phyloP scores from a whole-genome alignment of 2,329 filamentous ascomycete species.

The Xylariomycetidae sp. region DNA sequence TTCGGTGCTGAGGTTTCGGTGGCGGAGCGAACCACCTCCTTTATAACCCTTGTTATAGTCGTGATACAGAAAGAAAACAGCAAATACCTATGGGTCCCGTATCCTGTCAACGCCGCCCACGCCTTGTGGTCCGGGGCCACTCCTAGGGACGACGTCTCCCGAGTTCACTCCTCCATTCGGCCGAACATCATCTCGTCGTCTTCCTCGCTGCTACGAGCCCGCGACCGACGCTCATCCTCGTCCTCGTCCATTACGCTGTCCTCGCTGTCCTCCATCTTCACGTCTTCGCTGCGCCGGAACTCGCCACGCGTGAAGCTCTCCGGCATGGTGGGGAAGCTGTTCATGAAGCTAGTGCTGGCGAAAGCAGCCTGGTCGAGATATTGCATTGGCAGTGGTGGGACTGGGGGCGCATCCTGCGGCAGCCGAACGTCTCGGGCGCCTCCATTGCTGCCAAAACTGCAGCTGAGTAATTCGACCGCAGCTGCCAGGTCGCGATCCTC shows the following conservation, averaged over 20 bases:
- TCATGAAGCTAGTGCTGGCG: slow-evolving; percentile 56
- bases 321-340: slow-evolving; percentile 53
- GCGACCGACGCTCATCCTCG: slow-evolving; percentile 53
- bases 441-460: slow-evolving; percentile 75
- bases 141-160: slow-evolving; percentile 4
- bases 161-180: slow-evolving; percentile 78
- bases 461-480: slow-evolving; percentile 83
- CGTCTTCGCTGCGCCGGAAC: slow-evolving; percentile 48
- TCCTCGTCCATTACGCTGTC: slow-evolving; percentile 61
- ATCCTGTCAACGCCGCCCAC: slow-evolving; percentile 13
- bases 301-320: slow-evolving; percentile 61
- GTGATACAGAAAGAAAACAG: slow-evolving; percentile 47
- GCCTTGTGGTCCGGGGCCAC: slow-evolving; percentile 13
- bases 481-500: slow-evolving; percentile 86
- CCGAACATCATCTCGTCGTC: slow-evolving; percentile 96
- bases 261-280: slow-evolving; percentile 62
- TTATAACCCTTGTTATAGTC: slow-evolving; percentile 37
- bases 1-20: slow-evolving; percentile 60
- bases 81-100: slow-evolving; percentile 29
- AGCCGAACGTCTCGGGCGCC: slow-evolving; percentile 61
- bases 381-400: slow-evolving; percentile 77
- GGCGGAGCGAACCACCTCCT: slow-evolving; percentile 58
- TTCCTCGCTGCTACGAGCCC: slow-evolving; percentile 65
- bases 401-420: slow-evolving; percentile 71
- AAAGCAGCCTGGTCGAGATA: slow-evolving; percentile 62